Percentiles rank a stretch among this genome's conserved stretches.
phyloP scores from a whole-genome alignment of 108 stramenopile genomes.

The Stephanodiscus triporus region DNA sequence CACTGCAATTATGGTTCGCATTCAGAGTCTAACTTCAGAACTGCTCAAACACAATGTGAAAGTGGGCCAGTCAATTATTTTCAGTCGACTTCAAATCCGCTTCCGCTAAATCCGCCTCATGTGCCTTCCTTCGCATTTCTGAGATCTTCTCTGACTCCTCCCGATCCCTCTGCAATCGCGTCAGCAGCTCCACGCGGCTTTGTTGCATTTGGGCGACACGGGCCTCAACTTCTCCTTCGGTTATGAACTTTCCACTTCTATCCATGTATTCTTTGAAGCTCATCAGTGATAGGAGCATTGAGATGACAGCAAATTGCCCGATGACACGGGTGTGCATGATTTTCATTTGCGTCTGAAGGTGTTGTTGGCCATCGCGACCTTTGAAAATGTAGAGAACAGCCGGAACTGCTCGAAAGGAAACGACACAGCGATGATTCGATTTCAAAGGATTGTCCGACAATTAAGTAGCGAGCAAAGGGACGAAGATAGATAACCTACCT shows the following conservation, averaged over 20 bases:
- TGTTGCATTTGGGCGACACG: conserved; percentile 76
- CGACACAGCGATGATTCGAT: too few relatives aligned
- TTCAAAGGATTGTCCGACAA: too few relatives aligned
- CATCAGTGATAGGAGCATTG: conserved; percentile 76
- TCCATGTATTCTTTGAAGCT: conserved; percentile 88
- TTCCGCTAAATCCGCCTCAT: conserved; percentile 17
- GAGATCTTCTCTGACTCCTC: conserved; percentile 29
- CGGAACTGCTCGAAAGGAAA: conserved; percentile 45
- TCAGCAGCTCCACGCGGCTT: conserved; percentile 58
- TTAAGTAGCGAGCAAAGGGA: background rate
- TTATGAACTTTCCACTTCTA: conserved; percentile 69
- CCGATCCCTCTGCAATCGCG: conserved; percentile 55
- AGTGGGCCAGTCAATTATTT: too few relatives aligned
- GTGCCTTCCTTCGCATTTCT: conserved; percentile 44
- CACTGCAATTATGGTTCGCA: too few relatives aligned
- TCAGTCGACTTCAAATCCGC: conserved; percentile 15
- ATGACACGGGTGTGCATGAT: conserved; percentile 88
- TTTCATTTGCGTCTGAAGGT: conserved; percentile 66
- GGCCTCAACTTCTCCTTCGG: conserved; percentile 65
- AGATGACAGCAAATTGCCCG: conserved; percentile 82
- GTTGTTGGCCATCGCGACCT: conserved; percentile 68
- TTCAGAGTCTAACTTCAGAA: too few relatives aligned
- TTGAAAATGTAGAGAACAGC: conserved; percentile 75
- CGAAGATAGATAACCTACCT: conserved; percentile 17
- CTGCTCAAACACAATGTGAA: too few relatives aligned